A percentile compares a stretch with the other conserved stretches of the same genome.
Conservation (phyloP, 2,329 filamentous ascomycete genomes). For the Neobulgaria alba region DNA sequence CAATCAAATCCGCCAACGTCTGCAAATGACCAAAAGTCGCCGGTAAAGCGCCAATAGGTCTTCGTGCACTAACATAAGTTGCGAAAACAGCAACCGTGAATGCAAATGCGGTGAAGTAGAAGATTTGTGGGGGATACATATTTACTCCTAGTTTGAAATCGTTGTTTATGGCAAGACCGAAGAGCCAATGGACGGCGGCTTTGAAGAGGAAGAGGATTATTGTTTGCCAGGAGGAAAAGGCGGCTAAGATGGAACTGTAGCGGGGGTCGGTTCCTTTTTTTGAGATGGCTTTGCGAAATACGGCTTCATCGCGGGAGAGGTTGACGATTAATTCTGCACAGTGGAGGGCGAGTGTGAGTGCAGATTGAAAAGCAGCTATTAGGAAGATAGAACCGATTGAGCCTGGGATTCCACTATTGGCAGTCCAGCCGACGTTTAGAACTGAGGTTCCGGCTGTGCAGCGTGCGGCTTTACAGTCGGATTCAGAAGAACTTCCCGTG, state of each 20-base stretch:
- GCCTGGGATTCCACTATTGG: constrained; percentile 12
- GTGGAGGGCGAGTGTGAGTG: constrained; percentile 19
- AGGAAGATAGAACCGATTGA: constrained; percentile 23
- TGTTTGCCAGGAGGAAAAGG: constrained; percentile 26
- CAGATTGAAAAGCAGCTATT: constrained; percentile 22
- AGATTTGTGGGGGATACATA: constrained; percentile 28
- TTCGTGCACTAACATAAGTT: constrained; percentile 14
- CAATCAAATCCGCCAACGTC: constrained; percentile 28
- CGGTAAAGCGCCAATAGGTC: constrained; percentile 22
- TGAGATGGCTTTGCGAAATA: constrained; percentile 22
- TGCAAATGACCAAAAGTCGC: constrained; percentile 28
- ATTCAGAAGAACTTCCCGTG: constrained; percentile 10
- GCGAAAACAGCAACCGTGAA: constrained; percentile 24
- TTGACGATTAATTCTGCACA: constrained; percentile 49
- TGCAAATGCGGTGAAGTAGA: constrained; percentile 24
- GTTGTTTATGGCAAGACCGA: constrained; percentile 26
- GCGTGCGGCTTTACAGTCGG: constrained; percentile 4
- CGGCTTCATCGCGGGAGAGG: constrained; percentile 35
- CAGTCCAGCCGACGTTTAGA: constrained; percentile 24
- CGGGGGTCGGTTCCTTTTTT: constrained; percentile 21
- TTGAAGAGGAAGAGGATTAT: constrained; percentile 26
- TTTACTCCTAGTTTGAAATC: constrained; percentile 26
- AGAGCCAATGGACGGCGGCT: constrained; percentile 28
- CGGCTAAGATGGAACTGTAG: constrained; percentile 24
- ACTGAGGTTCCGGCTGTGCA: constrained; percentile 26